Conservation (phyloP, 75 land plant genomes). For the Pseudotsuga menziesii region DNA sequence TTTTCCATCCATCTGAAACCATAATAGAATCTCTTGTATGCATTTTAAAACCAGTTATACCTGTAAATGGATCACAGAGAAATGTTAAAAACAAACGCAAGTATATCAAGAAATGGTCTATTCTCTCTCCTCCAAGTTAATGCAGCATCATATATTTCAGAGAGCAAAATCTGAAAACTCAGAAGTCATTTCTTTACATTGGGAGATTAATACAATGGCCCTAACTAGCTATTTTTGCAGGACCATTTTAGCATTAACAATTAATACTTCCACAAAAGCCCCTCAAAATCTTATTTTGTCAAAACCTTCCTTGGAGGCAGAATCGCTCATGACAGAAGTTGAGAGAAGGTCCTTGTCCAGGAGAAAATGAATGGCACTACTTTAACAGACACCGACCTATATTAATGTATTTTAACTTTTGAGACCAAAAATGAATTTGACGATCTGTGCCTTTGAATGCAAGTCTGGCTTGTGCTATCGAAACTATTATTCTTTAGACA, state of each 20-base stretch:
- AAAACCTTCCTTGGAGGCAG: too few species aligned
- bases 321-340: too few species aligned
- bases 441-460: not conserved
- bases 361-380: too few species aligned
- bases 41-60: not conserved
- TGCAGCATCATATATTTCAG: not conserved
- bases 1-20: too few species aligned
- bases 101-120: not conserved
- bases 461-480: not conserved
- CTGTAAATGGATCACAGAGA: not conserved
- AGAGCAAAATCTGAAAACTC: not conserved
- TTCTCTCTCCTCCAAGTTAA: not conserved
- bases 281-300: not conserved
- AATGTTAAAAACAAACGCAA: not conserved
- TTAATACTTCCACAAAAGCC: not conserved
- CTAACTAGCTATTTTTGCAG: not conserved
- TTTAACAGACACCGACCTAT: too few species aligned
- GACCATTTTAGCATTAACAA: not conserved
- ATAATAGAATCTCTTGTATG: not conserved
- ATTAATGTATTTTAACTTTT: too few species aligned
- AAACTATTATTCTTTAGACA: not conserved
- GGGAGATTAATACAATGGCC: not conserved
- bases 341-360: too few species aligned
- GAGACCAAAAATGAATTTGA: too few species aligned
- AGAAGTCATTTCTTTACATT: not conserved